Base-by-base conservation (phyloP, 306 rosid genomes). In the Biancaea sappan region DNA sequence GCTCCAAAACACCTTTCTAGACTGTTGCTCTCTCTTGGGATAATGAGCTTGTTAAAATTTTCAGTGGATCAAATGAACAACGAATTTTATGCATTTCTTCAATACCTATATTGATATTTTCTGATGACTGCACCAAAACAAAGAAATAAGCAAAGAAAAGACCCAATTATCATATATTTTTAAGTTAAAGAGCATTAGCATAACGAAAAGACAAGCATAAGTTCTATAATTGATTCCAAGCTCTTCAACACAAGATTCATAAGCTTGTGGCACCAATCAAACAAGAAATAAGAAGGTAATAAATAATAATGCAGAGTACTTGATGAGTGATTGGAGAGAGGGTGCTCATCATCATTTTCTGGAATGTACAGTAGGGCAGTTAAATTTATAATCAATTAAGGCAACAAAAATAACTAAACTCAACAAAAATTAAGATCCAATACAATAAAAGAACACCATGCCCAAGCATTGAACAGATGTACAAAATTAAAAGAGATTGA, bases 261-360 rank as follows among this genome's bases (percentile, higher is more conserved):
- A 65, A 90, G 90, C 80, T 81, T 64, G 75, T 80, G 87, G 85
- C 90, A 79, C 68, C 79, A 85, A 71, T 83, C 87, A 75, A 92
- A 90, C 85, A 92, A 72, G 82, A 85, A 66, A 80, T 85, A 88
- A 65, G 94, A 92, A 68, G 98, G 98, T 24, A 81, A 62, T 44
- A 86, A 56, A 80, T 85, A 90, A 80, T 84, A 84, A 58, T 11
- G 72, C 46, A 38, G 59, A 32, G 83, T 41, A 31, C 56, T 82
- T 46, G 19, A n/a, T n/a, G n/a, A 77, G 50, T 9, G 76, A 77
- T 26, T 47, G 74, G 88, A 71, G 14, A 71, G 50, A 3, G 65
- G 26, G 58, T 15, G 37, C 64, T 56, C 77, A n/a, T 66, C 78
- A 46, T 74, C 82, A 69, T 77, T 80, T 70, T 87, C 80, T 24